These are phyloP conservation scores for Pinus albicaulis DNA, from an alignment of 75 land plant genomes.

Conservation along the genomic window DNA sequence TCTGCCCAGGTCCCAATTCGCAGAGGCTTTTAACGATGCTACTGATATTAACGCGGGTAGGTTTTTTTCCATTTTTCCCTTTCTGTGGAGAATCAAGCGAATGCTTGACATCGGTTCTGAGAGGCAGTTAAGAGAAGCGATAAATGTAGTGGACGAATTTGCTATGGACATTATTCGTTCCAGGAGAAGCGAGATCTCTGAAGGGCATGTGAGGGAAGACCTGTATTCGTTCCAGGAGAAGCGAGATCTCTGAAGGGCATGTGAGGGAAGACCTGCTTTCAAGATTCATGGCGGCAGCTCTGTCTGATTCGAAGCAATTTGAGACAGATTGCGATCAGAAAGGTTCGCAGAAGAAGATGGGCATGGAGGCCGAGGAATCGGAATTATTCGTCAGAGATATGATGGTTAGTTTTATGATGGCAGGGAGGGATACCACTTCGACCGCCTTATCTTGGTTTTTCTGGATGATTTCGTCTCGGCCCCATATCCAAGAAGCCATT, in stretches of 20 bases:
- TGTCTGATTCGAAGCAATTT: neutral
- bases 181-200: too few species aligned
- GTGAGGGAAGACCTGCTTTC: neutral
- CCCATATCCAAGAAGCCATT: conserved; percentile 30
- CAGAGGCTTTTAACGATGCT: conserved; percentile 67
- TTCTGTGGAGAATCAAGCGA: conserved; percentile 56
- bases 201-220: too few species aligned
- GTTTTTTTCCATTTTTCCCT: conserved; percentile 41
- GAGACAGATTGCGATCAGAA: neutral
- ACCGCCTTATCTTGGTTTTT: conserved; percentile 59
- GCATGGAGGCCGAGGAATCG: too few species aligned
- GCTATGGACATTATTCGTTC: conserved; percentile 23
- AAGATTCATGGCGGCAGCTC: neutral
- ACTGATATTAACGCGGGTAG: conserved; percentile 49
- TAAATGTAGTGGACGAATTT: conserved; percentile 51
- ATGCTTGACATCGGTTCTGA: conserved; percentile 51
- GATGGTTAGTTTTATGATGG: conserved; percentile 64
- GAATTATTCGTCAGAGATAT: neutral
- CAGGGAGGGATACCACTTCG: conserved; percentile 79
- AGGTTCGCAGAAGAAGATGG: too few species aligned
- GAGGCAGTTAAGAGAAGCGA: conserved; percentile 33
- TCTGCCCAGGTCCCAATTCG: conserved; percentile 62
- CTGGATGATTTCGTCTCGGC: conserved; percentile 43
- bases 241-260: conserved; percentile 31
- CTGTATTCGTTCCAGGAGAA: conserved; percentile 32